phyloP scores from a whole-genome alignment of 2,329 filamentous ascomycete genomes.

The Cladosporium sp. region DNA sequence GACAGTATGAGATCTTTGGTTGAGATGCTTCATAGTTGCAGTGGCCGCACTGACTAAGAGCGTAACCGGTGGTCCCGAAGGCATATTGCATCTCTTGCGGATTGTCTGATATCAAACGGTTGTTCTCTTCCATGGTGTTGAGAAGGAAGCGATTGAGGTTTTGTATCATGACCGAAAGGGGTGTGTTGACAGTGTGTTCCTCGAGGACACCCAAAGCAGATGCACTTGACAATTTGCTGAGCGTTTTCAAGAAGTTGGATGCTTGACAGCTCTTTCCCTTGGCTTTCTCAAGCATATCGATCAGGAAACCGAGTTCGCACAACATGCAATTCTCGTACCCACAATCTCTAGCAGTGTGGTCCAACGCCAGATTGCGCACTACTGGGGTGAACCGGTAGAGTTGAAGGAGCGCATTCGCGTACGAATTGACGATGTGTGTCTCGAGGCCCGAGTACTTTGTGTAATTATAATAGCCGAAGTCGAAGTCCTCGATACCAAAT shows the following conservation, averaged over 20 bases:
- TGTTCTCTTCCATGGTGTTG: constrained; percentile 68
- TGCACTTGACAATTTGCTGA: constrained; percentile 79
- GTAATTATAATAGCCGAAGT: constrained; percentile 96
- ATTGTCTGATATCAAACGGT: constrained; percentile 63
- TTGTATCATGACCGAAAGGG: constrained; percentile 81
- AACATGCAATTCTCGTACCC: constrained; percentile 80
- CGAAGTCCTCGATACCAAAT: constrained; percentile 98
- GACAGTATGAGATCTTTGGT: constrained; percentile 75
- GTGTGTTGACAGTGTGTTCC: constrained; percentile 71
- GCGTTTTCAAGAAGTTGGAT: constrained; percentile 87
- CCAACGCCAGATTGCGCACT: constrained; percentile 81
- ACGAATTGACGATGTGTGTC: constrained; percentile 95
- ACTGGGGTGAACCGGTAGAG: constrained; percentile 88
- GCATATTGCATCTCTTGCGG: constrained; percentile 70
- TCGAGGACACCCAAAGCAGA: constrained; percentile 78
- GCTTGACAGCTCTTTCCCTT: constrained; percentile 93
- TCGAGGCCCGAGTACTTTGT: constrained; percentile 89
- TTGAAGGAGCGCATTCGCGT: constrained; percentile 89
- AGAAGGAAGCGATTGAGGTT: constrained; percentile 81
- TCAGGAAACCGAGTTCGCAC: constrained; percentile 91
- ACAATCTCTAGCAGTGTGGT: constrained; percentile 85
- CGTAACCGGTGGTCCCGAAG: constrained; percentile 70
- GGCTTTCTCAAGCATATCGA: constrained; percentile 97
- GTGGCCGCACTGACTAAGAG: constrained; percentile 77
- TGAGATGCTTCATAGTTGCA: constrained; percentile 85